These are phyloP conservation scores for Hyphodiscus sp. DNA, from an alignment of 2,329 filamentous ascomycete genomes.

Conservation along the genomic window DNA sequence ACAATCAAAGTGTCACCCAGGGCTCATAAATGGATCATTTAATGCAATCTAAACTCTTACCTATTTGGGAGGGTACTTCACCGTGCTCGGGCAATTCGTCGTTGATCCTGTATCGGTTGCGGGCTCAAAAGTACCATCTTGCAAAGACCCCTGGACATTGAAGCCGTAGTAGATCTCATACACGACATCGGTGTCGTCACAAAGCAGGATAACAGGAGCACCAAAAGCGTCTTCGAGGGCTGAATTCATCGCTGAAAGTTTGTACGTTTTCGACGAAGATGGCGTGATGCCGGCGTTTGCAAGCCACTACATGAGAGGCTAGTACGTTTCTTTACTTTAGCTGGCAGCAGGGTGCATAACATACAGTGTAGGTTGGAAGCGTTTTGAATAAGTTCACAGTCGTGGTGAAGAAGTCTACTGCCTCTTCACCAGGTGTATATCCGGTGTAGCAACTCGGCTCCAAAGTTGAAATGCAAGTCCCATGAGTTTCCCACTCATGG, in stretches of 20 bases:
- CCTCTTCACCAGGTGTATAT: slow-evolving; percentile 56
- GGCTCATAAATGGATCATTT: too few relatives aligned
- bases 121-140: slow-evolving; percentile 30
- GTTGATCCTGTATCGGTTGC: neutral
- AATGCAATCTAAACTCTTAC: neutral
- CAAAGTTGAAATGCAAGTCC: slow-evolving; percentile 61
- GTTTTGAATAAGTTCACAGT: slow-evolving; percentile 58
- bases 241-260: slow-evolving; percentile 56
- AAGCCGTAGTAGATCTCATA: slow-evolving; percentile 47
- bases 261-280: slow-evolving; percentile 49
- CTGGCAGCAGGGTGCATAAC: neutral
- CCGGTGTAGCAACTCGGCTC: slow-evolving; percentile 54
- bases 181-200: slow-evolving; percentile 43
- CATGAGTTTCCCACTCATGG: slow-evolving; percentile 69
- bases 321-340: neutral
- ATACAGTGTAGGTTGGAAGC: slow-evolving; percentile 50
- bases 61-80: slow-evolving; percentile 5
- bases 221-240: slow-evolving; percentile 45
- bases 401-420: slow-evolving; percentile 60
- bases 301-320: slow-evolving; percentile 39
- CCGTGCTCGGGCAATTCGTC: slow-evolving; percentile 3
- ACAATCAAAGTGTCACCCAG: neutral
- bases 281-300: slow-evolving; percentile 42
- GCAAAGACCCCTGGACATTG: slow-evolving; percentile 41
- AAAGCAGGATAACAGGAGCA: slow-evolving; percentile 30